Evolutionary conservation across 2,329 filamentous ascomycete genomes (phyloP).

Genomic region (Colletotrichum higginsianum): DNA sequence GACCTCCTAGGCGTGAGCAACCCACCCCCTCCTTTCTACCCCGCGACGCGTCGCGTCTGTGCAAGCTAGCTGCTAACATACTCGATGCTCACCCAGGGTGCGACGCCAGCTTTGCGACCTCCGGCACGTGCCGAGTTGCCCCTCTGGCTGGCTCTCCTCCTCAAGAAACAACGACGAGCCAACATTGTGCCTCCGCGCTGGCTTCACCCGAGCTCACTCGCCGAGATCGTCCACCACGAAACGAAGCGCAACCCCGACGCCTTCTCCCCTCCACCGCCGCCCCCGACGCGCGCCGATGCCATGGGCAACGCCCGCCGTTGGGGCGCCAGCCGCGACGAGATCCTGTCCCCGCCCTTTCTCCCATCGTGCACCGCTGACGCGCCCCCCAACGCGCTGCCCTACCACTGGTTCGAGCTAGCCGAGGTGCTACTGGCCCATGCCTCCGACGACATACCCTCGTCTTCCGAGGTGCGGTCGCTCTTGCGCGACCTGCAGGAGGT

Average conservation of each 20-base stretch:
- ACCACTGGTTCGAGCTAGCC: constrained; percentile 94
- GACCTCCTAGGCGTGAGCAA: constrained; percentile 85
- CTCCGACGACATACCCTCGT: constrained; percentile 82
- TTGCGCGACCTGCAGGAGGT: constrained; percentile 89
- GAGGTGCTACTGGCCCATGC: constrained; percentile 90
- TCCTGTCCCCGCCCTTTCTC: constrained; percentile 82
- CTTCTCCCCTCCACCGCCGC: constrained; percentile 84
- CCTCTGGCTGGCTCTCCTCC: constrained; percentile 93
- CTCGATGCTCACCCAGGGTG: constrained; percentile 70
- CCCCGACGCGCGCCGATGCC: constrained; percentile 68
- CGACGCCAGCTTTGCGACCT: constrained; percentile 82
- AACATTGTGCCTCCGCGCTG: constrained; percentile 94
- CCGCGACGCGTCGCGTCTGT: constrained; percentile 28
- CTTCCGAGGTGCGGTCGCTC: constrained; percentile 81
- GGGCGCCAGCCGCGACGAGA: constrained; percentile 46
- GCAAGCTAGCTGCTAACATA: constrained; percentile 8
- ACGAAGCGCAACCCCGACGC: constrained; percentile 78
- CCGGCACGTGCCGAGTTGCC: constrained; percentile 86
- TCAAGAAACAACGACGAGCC: constrained; percentile 93
- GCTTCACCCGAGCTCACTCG: constrained; percentile 84
- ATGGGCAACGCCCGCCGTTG: constrained; percentile 59
- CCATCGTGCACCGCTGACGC: constrained; percentile 80
- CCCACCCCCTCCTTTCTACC: constrained; percentile 13
- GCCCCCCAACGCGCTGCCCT: constrained; percentile 81
- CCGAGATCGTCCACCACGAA: constrained; percentile 85